Conservation (phyloP, 768 basidiomycete genomes). For the Naganishia kalamii region DNA sequence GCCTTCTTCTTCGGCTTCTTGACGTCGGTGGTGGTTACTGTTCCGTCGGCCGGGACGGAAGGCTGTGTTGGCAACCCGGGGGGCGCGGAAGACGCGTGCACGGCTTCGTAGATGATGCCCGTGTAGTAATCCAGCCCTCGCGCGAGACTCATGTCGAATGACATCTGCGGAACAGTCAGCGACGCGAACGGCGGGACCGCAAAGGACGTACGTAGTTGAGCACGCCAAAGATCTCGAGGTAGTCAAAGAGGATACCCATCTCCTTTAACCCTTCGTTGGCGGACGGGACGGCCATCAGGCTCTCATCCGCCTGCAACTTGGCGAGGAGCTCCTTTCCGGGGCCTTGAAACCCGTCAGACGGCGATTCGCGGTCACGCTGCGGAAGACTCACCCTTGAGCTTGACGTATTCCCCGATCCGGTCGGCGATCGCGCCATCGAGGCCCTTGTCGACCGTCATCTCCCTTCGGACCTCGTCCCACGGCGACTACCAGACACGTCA, state of each 20-base stretch:
- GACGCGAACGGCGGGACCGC: not conserved
- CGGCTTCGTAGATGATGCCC: slow-evolving; percentile 94
- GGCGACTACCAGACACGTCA: slow-evolving; percentile 54
- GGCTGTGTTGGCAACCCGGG: slow-evolving; percentile 66
- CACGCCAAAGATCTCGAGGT: slow-evolving; percentile 73
- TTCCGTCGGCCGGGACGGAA: slow-evolving; percentile 47
- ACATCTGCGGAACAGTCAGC: slow-evolving; percentile 56
- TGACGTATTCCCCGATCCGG: slow-evolving; percentile 94
- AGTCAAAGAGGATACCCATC: slow-evolving; percentile 75
- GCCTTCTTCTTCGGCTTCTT: slow-evolving; percentile 34
- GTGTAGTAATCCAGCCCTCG: slow-evolving; percentile 98
- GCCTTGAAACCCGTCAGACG: slow-evolving; percentile 51
- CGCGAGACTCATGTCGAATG: slow-evolving; percentile 94
- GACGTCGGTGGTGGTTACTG: slow-evolving; percentile 35
- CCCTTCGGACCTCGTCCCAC: slow-evolving; percentile 86
- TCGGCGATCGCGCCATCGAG: slow-evolving; percentile 74
- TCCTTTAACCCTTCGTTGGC: slow-evolving; percentile 79
- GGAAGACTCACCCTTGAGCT: slow-evolving; percentile 66
- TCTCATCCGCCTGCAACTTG: slow-evolving; percentile 59
- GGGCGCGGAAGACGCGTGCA: slow-evolving; percentile 87
- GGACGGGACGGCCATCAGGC: slow-evolving; percentile 61
- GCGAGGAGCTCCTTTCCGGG: slow-evolving; percentile 65
- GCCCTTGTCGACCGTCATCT: slow-evolving; percentile 96
- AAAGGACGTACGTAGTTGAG: slow-evolving; percentile 60
- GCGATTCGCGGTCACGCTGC: not conserved